These are phyloP conservation scores for Curvularia verruculosa DNA, from an alignment of 2,329 filamentous ascomycete species.

Conservation along the genomic window DNA sequence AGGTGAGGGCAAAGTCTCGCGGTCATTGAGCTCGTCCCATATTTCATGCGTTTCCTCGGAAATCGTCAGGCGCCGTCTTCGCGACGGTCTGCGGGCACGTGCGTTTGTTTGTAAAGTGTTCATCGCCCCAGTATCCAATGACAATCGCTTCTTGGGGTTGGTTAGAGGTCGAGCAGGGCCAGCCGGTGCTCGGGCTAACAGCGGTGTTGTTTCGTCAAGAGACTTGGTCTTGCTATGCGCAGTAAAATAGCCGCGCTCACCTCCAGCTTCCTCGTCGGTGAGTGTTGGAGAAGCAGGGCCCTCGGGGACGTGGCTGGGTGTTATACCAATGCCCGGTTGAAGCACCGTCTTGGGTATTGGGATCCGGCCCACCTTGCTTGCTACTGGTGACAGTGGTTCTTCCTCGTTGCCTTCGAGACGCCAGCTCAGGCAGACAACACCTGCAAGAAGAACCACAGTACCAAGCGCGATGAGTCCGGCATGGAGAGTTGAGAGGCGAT, in stretches of 20 bases:
- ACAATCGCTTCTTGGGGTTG: conserved; percentile 34
- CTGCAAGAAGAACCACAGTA: conserved; percentile 81
- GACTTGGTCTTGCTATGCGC: conserved; percentile 19
- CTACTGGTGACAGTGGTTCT: conserved; percentile 57
- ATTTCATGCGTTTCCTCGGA: conserved; percentile 78
- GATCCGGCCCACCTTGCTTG: conserved; percentile 45
- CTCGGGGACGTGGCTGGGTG: conserved; percentile 72
- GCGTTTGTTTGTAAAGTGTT: conserved; percentile 34
- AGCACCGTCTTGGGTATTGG: conserved; percentile 67
- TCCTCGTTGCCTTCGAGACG: conserved; percentile 78
- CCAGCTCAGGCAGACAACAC: conserved; percentile 93
- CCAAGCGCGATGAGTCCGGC: conserved; percentile 85
- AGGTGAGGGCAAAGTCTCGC: conserved; percentile 38
- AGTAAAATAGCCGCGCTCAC: conserved; percentile 35
- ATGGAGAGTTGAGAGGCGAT: conserved; percentile 75
- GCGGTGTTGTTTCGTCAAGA: conserved; percentile 45
- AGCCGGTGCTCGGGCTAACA: conserved; percentile 43
- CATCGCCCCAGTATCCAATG: conserved; percentile 23
- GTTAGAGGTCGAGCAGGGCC: conserved; percentile 37
- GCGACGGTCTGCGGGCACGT: conserved; percentile 29
- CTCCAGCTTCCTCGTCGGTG: conserved; percentile 38
- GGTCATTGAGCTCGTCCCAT: conserved; percentile 84
- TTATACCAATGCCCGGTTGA: conserved; percentile 80
- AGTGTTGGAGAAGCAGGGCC: conserved; percentile 36
- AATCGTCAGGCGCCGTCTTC: conserved; percentile 54